A percentile compares a stretch with the other conserved stretches of the same genome.
These are phyloP conservation scores for Paramarasmius palmivorus DNA, from an alignment of 1,284 basidiomycete species.

Conservation along the genomic window DNA sequence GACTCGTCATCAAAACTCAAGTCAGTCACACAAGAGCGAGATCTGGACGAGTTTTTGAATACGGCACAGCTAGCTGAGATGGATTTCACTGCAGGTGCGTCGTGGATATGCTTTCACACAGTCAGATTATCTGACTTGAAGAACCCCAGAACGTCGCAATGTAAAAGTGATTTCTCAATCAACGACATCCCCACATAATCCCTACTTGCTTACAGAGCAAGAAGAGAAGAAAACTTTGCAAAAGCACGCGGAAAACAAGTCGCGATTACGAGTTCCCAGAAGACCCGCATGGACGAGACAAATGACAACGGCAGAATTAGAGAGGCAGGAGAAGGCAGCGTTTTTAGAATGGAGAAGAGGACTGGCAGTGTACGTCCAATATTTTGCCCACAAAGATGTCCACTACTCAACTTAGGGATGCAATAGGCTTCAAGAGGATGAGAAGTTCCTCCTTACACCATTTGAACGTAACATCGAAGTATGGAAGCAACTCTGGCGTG, in stretches of 20 bases:
- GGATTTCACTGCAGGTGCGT: slow-evolving; percentile 94
- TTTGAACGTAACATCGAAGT: slow-evolving; percentile 97
- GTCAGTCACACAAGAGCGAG: slow-evolving; percentile 95
- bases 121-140: slow-evolving; percentile 10
- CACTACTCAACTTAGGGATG: slow-evolving; percentile 6
- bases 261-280: slow-evolving; percentile 80
- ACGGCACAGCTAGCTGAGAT: slow-evolving; percentile 94
- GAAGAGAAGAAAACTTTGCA: slow-evolving; percentile 79
- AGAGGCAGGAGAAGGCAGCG: slow-evolving; percentile 83
- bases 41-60: slow-evolving; percentile 95
- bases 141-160: slow-evolving; percentile 78
- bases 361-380: slow-evolving; percentile 72
- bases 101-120: neutral
- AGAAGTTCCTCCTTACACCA: slow-evolving; percentile 85
- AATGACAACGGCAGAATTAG: slow-evolving; percentile 78
- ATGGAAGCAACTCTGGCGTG: slow-evolving; percentile 96
- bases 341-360: slow-evolving; percentile 92
- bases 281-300: slow-evolving; percentile 83
- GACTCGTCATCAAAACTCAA: slow-evolving; percentile 73
- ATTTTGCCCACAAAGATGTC: slow-evolving; percentile 5
- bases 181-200: slow-evolving; percentile 69
- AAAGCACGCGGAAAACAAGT: slow-evolving; percentile 75
- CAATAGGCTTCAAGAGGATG: slow-evolving; percentile 73
- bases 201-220: slow-evolving; percentile 82
- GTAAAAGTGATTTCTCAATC: slow-evolving; percentile 85